A percentile compares a stretch with the other conserved stretches of the same genome.
Evolutionary conservation across 2,329 filamentous ascomycete genomes (phyloP).

Genomic region (Botryosphaeria dothidea): DNA sequence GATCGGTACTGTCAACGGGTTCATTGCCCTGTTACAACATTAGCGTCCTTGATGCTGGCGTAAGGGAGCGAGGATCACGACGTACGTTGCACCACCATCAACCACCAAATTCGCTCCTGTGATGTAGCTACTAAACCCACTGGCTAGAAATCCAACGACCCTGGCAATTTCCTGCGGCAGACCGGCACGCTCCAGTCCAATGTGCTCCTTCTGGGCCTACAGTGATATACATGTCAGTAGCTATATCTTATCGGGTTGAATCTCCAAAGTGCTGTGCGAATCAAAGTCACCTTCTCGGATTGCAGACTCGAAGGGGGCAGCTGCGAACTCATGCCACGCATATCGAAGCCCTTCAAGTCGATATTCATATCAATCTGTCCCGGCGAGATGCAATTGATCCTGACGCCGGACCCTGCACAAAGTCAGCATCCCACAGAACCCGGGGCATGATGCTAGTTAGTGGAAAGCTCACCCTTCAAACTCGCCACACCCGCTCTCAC

Average conservation of each 20-base stretch:
- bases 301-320: conserved; percentile 58
- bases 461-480: conserved; percentile 50
- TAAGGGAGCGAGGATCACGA: neutral
- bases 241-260: neutral
- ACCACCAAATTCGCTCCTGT: conserved; percentile 64
- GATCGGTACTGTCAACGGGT: conserved; percentile 40
- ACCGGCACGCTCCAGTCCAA: conserved; percentile 61
- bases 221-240: neutral
- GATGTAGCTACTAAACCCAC: conserved; percentile 63
- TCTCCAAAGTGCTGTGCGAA: conserved; percentile 32
- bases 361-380: conserved; percentile 51
- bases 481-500: conserved; percentile 60
- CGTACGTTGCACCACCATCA: conserved; percentile 55
- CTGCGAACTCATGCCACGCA: conserved; percentile 53
- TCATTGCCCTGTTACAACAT: conserved; percentile 34
- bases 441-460: no score
- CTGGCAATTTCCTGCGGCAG: conserved; percentile 59
- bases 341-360: conserved; percentile 52
- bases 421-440: neutral
- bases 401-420: conserved; percentile 47
- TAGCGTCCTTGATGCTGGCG: neutral
- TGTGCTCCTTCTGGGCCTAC: conserved; percentile 49
- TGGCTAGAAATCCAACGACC: conserved; percentile 63
- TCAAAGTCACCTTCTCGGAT: conserved; percentile 31
- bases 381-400: conserved; percentile 57